Percentiles rank a stretch among this genome's conserved stretches.
Evolutionary conservation across 805 yeast genomes (phyloP).

Genomic region (Kodamaea jinghongensis): DNA sequence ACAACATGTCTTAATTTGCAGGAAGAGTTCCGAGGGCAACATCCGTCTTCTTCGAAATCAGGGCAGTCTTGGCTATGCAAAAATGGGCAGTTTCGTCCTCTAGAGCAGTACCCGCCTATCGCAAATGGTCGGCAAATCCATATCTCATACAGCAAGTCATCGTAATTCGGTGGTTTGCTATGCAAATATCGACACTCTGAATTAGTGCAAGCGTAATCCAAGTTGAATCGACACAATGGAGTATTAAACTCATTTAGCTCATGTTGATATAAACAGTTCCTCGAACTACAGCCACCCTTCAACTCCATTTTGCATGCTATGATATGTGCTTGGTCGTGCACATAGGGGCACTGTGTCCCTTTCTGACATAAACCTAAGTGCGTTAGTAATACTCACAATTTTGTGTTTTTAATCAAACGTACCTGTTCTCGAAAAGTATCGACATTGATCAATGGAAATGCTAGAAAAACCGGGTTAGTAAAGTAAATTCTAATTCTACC

Average conservation of each 20-base stretch:
- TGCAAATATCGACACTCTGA: conserved; percentile 55
- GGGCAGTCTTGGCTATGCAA: conserved; percentile 67
- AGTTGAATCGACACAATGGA: conserved; percentile 30
- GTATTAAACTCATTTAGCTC: conserved; percentile 57
- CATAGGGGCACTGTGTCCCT: conserved; percentile 50
- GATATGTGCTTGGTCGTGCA: conserved; percentile 50
- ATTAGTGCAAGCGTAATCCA: conserved; percentile 27
- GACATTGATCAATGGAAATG: conserved; percentile 22
- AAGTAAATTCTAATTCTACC: not conserved
- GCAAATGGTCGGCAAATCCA: conserved; percentile 67
- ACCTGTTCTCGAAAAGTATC: conserved; percentile 41
- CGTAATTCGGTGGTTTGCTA: conserved; percentile 47
- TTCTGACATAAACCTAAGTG: conserved; percentile 52
- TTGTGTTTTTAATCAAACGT: conserved; percentile 16
- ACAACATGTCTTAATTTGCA: conserved; percentile 54
- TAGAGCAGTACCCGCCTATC: conserved; percentile 62
- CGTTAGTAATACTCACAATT: conserved; percentile 13
- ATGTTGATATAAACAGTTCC: conserved; percentile 57
- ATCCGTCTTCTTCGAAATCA: conserved; percentile 60
- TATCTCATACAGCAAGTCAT: conserved; percentile 36
- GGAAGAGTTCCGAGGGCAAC: conserved; percentile 49
- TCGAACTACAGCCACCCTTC: conserved; percentile 45
- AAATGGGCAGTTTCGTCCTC: conserved; percentile 56
- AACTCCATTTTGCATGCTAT: conserved; percentile 54
- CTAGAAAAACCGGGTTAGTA: conserved; percentile 14